phyloP scores from a whole-genome alignment of 345 rosid species.

The Linum usitatissimum region DNA sequence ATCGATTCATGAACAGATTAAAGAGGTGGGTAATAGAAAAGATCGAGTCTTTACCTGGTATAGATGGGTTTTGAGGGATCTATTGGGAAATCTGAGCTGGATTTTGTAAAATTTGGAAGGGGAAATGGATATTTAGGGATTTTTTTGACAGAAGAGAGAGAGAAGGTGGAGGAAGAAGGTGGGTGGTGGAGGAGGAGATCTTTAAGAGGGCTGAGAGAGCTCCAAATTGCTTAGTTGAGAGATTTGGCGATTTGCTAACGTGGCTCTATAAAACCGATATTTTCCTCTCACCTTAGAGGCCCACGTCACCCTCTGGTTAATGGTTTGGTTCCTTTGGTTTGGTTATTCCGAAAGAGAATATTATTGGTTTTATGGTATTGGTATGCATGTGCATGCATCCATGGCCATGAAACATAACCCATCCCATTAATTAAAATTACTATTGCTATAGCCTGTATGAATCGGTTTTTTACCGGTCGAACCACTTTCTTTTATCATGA shows the following conservation, averaged over 20 bases:
- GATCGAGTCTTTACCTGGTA: too few species aligned
- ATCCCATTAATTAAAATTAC: too few species aligned
- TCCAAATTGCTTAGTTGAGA: slow-evolving; percentile 2
- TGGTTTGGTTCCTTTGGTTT: neutral
- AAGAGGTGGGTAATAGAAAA: too few species aligned
- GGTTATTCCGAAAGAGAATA: neutral
- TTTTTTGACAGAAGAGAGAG: neutral
- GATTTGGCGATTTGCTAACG: slow-evolving; percentile 26
- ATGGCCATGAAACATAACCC: too few species aligned
- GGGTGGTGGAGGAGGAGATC: slow-evolving; percentile 24
- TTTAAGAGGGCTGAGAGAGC: slow-evolving; percentile 25
- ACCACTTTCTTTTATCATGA: too few species aligned
- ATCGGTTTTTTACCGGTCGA: too few species aligned
- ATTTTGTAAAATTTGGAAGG: too few species aligned
- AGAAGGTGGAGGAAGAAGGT: slow-evolving; percentile 4
- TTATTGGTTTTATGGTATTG: neutral
- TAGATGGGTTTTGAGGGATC: too few species aligned
- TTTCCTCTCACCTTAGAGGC: slow-evolving; percentile 38
- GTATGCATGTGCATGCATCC: neutral
- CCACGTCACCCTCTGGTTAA: slow-evolving; percentile 24
- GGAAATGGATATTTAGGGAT: slow-evolving; percentile 15
- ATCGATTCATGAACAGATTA: too few species aligned
- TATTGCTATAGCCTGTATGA: too few species aligned
- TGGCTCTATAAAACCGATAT: slow-evolving; percentile 41
- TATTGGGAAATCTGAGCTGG: too few species aligned